Evolutionary conservation across 2,329 filamentous ascomycete species (phyloP).

Genomic region (Helminthosporium solani): DNA sequence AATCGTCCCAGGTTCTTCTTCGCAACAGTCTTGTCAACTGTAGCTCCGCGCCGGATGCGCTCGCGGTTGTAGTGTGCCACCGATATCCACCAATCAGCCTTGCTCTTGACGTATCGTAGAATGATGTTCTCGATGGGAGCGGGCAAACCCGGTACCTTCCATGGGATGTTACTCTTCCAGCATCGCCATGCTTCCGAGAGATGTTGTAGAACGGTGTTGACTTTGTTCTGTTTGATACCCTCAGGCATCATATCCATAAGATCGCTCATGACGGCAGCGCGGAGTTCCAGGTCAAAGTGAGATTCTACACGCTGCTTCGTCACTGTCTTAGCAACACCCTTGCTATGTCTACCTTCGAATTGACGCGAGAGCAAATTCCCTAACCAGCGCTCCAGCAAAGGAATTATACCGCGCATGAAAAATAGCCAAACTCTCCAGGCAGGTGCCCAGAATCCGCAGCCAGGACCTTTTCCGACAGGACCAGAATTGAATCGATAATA

Average conservation of each 20-base stretch:
- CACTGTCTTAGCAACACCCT: slow-evolving; percentile 97
- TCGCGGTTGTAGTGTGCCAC: slow-evolving; percentile 99
- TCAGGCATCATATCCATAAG: slow-evolving; percentile 99
- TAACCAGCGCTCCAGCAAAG: slow-evolving; percentile 92
- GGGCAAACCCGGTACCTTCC: slow-evolving; percentile 96
- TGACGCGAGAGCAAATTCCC: slow-evolving; percentile 95
- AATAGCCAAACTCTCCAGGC: slow-evolving; percentile 99
- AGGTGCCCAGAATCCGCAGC: slow-evolving; percentile 98
- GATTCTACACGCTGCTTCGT: slow-evolving; percentile 99
- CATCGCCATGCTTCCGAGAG: slow-evolving; percentile 97
- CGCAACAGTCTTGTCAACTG: slow-evolving; percentile 97
- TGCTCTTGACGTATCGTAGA: slow-evolving; percentile 96
- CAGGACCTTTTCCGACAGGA: slow-evolving; percentile 93
- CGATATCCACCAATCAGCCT: slow-evolving; percentile 99
- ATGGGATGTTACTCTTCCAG: slow-evolving; percentile 99
- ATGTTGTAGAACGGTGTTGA: slow-evolving; percentile 96
- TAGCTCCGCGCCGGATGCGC: slow-evolving; percentile 91
- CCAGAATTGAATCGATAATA: slow-evolving; percentile 99
- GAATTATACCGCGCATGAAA: slow-evolving; percentile 98
- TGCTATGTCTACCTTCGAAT: slow-evolving; percentile 97
- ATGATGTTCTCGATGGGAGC: slow-evolving; percentile 99
- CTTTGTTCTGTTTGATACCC: slow-evolving; percentile 98
- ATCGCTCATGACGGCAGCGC: slow-evolving; percentile 97
- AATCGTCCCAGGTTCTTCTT: slow-evolving; percentile 98
- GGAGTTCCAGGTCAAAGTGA: slow-evolving; percentile 94